A percentile compares a stretch with the other conserved stretches of the same genome.
These are phyloP conservation scores for Oemleria cerasiformis DNA, from an alignment of 306 rosid genomes.

Conservation along the genomic window DNA sequence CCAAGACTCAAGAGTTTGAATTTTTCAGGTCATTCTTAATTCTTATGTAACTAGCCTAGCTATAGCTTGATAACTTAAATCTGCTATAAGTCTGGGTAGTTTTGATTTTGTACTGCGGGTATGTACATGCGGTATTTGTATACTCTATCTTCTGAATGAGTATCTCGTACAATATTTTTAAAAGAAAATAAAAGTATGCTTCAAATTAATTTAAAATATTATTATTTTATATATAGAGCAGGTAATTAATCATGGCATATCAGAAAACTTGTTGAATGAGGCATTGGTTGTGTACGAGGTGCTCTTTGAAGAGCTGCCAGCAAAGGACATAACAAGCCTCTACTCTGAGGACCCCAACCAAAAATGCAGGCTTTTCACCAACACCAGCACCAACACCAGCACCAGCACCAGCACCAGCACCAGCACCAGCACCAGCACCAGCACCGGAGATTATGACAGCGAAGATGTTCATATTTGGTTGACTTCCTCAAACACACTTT, in stretches of 20 bases:
- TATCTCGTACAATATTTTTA: neutral
- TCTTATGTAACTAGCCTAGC: too few relatives aligned
- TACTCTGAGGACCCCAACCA: constrained; percentile 25
- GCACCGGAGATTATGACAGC: constrained; percentile 5
- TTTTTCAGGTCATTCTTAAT: constrained; percentile 14
- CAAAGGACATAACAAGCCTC: constrained; percentile 13
- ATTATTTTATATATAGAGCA: neutral
- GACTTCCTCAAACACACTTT: constrained; percentile 21
- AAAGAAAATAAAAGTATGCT: neutral
- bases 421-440: too few relatives aligned
- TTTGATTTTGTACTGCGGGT: too few relatives aligned
- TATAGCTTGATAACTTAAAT: too few relatives aligned
- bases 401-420: too few relatives aligned
- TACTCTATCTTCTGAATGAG: too few relatives aligned
- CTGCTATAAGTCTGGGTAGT: too few relatives aligned
- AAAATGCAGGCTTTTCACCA: constrained; percentile 13
- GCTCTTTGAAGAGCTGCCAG: constrained; percentile 13
- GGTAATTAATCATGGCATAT: constrained; percentile 21
- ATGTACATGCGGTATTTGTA: too few relatives aligned
- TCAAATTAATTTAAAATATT: too few relatives aligned
- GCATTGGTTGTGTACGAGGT: constrained; percentile 13
- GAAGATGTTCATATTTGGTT: constrained; percentile 21
- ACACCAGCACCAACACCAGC: too few relatives aligned
- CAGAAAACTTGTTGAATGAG: constrained; percentile 13
- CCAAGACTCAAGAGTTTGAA: constrained; percentile 20